Evolutionary conservation across 2,329 filamentous ascomycete genomes (phyloP).

Genomic region (Cladophialophora immunda): DNA sequence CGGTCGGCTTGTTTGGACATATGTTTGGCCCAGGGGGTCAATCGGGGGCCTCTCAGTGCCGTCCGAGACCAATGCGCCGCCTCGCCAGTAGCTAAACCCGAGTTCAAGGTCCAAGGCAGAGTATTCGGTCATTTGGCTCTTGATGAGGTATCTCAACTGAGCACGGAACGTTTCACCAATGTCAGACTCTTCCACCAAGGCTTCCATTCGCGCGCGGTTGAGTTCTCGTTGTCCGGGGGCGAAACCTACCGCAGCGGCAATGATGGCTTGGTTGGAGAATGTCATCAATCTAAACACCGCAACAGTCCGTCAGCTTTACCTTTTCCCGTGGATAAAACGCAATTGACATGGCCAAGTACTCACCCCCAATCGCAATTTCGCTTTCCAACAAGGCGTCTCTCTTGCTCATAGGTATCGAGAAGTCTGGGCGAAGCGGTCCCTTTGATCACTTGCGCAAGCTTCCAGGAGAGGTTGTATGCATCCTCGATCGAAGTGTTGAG

Average conservation of each 20-base stretch:
- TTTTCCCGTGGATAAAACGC: too few species aligned
- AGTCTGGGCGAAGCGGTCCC: conserved; percentile 34
- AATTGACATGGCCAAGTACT: too few species aligned
- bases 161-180: neutral
- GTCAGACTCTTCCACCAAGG: conserved; percentile 10
- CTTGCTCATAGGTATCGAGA: conserved; percentile 44
- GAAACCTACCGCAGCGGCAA: conserved; percentile 4
- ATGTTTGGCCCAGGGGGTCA: conserved; percentile 13
- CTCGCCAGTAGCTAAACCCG: conserved; percentile 17
- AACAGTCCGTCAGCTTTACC: too few species aligned
- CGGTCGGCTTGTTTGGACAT: neutral
- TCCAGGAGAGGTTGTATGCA: conserved; percentile 50
- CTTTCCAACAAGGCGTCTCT: conserved; percentile 47
- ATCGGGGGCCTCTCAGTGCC: neutral
- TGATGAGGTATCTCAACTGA: neutral
- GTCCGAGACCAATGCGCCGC: conserved; percentile 8
- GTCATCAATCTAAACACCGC: neutral
- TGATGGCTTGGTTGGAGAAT: conserved; percentile 1
- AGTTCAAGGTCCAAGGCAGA: conserved; percentile 12
- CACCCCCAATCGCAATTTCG: conserved; percentile 14
- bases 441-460: conserved; percentile 26
- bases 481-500: conserved; percentile 40
- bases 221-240: neutral
- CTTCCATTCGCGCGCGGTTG: conserved; percentile 2
- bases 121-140: conserved; percentile 7